These are phyloP conservation scores for Alloascoidea africana DNA, from an alignment of 805 yeast species.

Conservation along the genomic window DNA sequence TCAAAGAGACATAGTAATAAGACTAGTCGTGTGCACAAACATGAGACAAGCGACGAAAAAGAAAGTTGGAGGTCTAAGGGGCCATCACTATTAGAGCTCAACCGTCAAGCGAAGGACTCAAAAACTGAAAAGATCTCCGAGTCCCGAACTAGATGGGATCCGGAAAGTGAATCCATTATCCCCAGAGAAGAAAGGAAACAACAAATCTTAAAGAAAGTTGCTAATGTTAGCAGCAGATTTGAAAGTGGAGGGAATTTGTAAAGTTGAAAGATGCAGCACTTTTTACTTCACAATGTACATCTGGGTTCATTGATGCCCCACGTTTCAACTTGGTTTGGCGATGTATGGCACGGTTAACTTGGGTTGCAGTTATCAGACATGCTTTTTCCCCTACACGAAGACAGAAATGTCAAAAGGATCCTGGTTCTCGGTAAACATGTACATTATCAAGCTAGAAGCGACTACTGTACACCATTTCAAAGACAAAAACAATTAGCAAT, in stretches of 20 bases:
- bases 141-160: too few species aligned
- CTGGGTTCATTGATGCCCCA: not conserved
- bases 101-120: conserved; percentile 2
- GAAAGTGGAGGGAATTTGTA: conserved; percentile 1
- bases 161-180: not conserved
- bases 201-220: not conserved
- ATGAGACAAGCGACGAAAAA: too few species aligned
- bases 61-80: not conserved
- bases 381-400: too few species aligned
- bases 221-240: not conserved
- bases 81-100: conserved; percentile 7
- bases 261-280: not conserved
- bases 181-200: not conserved
- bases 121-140: conserved; percentile 7
- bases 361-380: conserved; percentile 3
- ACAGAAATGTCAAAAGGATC: too few species aligned
- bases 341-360: too few species aligned
- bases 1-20: too few species aligned
- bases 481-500: too few species aligned
- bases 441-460: too few species aligned
- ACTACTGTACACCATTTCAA: too few species aligned
- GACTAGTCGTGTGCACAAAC: too few species aligned
- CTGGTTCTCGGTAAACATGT: too few species aligned
- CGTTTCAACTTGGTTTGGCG: too few species aligned
- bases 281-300: not conserved